Base-by-base conservation (phyloP, 129 eudicot species). In the Escallonia rubra region DNA sequence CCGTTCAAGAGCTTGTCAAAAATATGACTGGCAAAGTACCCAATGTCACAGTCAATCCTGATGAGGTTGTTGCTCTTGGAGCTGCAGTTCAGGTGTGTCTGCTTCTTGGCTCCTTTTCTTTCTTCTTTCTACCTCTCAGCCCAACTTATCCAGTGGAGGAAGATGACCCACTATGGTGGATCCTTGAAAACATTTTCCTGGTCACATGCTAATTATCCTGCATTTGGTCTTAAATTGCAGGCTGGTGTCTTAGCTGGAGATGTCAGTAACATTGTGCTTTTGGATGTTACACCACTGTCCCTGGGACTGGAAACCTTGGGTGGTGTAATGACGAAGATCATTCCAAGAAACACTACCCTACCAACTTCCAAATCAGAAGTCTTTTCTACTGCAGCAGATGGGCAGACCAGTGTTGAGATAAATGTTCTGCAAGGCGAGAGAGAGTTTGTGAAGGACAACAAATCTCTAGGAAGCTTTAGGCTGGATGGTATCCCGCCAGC, bases 1-100 rank as follows among this genome's bases (percentile, higher is more conserved):
- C 97, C 1, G 97, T 90, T 65, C 97, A 90, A 49, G 89, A 85
- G n/a, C 83, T 90, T 71, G 97, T 90, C 50, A 82, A 58, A 66
- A 90, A 87, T 74, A 67, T 87, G 87, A 90, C 95, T 3, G 80
- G 87, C 4, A 90, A 87, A 76, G 95, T 87, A 43, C 97, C 97
- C 0, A 90, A 90, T 69, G 90, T 79, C 48, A 84, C 87, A 4
- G 97, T 90, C 34, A 90, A 87, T 73, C 97, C 97, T 4, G 97
- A 90, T 66, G 97, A 90, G 80, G 97, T 90, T 41, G 97, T 90
- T 73, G 97, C 97, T 10, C 91, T 90, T 65, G 97, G 97, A 59
- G 97, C 97, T 67, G 88, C 97, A 1, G 95, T 90, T 43, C 97
- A 90, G 97, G 97, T 90, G 45, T 10, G 70, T 41, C 3, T 9